Base-by-base conservation (phyloP, 2,329 filamentous ascomycete genomes). In the Xylaria sp. region DNA sequence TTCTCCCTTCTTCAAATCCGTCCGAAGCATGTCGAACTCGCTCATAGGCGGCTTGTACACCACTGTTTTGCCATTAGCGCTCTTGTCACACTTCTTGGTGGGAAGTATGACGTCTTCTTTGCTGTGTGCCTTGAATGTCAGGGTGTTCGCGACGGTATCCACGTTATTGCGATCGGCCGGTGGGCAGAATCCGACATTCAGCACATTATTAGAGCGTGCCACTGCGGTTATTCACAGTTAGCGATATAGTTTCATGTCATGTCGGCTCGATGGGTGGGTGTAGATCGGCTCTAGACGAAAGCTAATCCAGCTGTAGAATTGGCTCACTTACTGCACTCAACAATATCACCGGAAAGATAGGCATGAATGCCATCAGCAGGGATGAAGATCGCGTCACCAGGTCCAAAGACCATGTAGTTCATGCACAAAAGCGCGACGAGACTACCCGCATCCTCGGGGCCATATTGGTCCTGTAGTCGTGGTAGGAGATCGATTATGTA, bases 361-460 rank as follows among this genome's bases (percentile, higher is more conserved):
- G 89, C 89, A 71, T 92, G 89, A 57, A 92, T 90, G 4, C 88
- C 89, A 67, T 92, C 89, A 0, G 89, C 88, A 0, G 89, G 89
- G 15, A 92, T 89, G 72, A 85, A 91, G 54, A 92, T 82, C 8
- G 86, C 84, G 54, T 92, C 85, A 15, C 90, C 89, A 0, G 88
- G 82, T 19, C 85, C 77, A 8, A 93, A 82, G 1, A 83, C 79
- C 54, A 93, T 72, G 71, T 85, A 93, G 76, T 94, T 94, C 89
- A 92, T 92, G 47, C 87, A 87, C 37, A 92, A 76, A 4, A 92
- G 79, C 0, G 89, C 89, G 1, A 93, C 87, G 1, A 94, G 78
- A 17, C 82, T 86, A 2, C 90, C 90, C 0, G 88, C 87, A 67
- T 93, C 91, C 6, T 76, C 73, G 19, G 82, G 78, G 9, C 83